These are phyloP conservation scores for Mucor plumbeus DNA, from an alignment of 371 early-diverging fungal genomes.

Conservation along the genomic window DNA sequence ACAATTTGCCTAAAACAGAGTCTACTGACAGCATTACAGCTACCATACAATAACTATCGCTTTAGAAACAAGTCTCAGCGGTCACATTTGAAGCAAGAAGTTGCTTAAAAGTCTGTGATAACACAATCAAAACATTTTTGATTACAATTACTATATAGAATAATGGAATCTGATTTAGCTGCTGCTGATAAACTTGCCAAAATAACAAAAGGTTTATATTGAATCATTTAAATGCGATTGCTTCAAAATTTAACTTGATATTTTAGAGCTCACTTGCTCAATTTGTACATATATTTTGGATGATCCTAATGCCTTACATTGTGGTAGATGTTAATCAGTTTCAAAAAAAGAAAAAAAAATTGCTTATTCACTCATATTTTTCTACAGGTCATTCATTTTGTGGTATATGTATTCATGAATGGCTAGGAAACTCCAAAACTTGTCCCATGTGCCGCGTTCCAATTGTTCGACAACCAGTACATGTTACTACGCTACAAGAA, in stretches of 20 bases:
- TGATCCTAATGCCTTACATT: not conserved
- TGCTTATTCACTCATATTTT: not conserved
- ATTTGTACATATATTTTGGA: conserved; percentile 1
- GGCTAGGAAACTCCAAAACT: conserved; percentile 12
- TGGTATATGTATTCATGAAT: conserved; percentile 14
- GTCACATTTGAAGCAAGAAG: not conserved
- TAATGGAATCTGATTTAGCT: not conserved
- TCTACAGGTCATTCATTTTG: conserved; percentile 17
- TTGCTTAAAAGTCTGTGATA: not conserved
- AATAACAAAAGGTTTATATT: not conserved
- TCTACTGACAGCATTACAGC: no score
- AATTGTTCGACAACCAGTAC: conserved; percentile 14
- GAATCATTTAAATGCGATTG: not conserved
- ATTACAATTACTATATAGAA: not conserved
- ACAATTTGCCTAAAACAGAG: no score
- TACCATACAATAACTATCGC: not conserved
- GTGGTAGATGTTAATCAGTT: not conserved
- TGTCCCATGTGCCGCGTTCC: conserved; percentile 20
- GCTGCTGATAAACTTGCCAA: not conserved
- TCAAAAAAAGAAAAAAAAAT: no score
- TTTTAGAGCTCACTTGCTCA: not conserved
- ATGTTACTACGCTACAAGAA: conserved; percentile 9
- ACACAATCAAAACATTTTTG: not conserved
- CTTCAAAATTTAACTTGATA: not conserved
- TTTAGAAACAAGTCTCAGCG: not conserved